phyloP scores from a whole-genome alignment of 2,329 filamentous ascomycete species.

The Endocalyx cinctus region DNA sequence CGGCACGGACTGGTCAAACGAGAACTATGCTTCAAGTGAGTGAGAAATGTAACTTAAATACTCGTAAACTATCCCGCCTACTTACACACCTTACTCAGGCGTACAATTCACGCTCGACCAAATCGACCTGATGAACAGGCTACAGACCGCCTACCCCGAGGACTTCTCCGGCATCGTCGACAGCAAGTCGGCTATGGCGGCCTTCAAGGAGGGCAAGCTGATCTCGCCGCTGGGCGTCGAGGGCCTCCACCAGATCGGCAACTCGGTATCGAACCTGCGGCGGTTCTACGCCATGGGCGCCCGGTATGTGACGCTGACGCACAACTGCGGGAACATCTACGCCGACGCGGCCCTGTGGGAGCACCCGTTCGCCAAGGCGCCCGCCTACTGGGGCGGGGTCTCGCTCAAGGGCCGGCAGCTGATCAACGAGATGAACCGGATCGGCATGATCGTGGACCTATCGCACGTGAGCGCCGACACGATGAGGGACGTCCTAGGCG shows the following conservation, averaged over 20 bases:
- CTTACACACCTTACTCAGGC: slow-evolving; percentile 48
- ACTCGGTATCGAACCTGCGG: slow-evolving; percentile 71
- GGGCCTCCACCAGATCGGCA: slow-evolving; percentile 90
- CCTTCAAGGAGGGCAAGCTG: slow-evolving; percentile 58
- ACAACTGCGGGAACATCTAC: slow-evolving; percentile 89
- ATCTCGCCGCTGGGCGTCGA: slow-evolving; percentile 80
- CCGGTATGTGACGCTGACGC: slow-evolving; percentile 82
- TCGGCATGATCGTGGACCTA: slow-evolving; percentile 92
- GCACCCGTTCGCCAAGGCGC: slow-evolving; percentile 42
- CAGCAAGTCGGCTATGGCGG: slow-evolving; percentile 55
- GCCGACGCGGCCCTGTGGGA: slow-evolving; percentile 75
- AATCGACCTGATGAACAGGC: slow-evolving; percentile 59
- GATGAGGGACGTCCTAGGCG: slow-evolving; percentile 76
- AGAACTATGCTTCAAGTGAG: slow-evolving; percentile 64
- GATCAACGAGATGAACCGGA: slow-evolving; percentile 84
- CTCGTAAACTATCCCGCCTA: slow-evolving; percentile 5
- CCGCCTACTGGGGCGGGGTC: slow-evolving; percentile 66
- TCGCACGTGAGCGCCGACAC: slow-evolving; percentile 74
- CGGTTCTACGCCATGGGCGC: slow-evolving; percentile 74
- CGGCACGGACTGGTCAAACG: slow-evolving; percentile 67
- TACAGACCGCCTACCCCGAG: slow-evolving; percentile 40
- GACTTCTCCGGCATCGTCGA: slow-evolving; percentile 62
- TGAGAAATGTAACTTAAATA: slow-evolving; percentile 1
- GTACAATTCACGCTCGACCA: slow-evolving; percentile 64
- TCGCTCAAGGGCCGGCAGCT: slow-evolving; percentile 64